Percentiles rank a stretch among this genome's conserved stretches.
phyloP scores from a whole-genome alignment of 106 monocot genomes.

The Dioscorea dumetorum region DNA sequence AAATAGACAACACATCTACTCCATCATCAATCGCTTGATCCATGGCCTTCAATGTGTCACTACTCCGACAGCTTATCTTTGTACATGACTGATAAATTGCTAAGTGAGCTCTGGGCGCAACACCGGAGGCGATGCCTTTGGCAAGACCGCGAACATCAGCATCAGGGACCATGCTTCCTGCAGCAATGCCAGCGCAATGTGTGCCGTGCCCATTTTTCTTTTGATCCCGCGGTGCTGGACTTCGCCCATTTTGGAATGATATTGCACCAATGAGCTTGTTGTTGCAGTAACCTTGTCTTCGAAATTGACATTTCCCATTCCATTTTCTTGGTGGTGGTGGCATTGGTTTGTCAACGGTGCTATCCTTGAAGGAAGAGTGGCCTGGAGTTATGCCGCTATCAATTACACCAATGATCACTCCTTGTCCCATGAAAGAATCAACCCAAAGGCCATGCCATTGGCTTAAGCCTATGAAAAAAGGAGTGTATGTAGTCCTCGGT shows the following conservation, averaged over 20 bases:
- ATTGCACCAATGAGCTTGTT: neutral
- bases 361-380: neutral
- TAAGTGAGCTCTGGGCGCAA: neutral
- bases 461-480: neutral
- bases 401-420: neutral
- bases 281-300: neutral
- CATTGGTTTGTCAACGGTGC: neutral
- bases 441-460: neutral
- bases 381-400: neutral
- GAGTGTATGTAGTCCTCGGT: neutral
- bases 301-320: neutral
- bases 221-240: neutral
- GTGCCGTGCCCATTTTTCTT: neutral
- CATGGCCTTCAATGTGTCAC: neutral
- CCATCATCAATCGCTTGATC: neutral
- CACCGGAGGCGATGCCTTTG: neutral
- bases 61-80: neutral
- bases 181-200: neutral
- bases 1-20: neutral
- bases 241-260: neutral
- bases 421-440: neutral
- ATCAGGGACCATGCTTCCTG: neutral
- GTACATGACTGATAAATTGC: neutral
- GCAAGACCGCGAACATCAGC: neutral
- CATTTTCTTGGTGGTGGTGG: neutral